Percentiles rank a stretch among this genome's conserved stretches.
These are phyloP conservation scores for Fusarium sp. DNA, from an alignment of 2,329 filamentous ascomycete species.

Conservation along the genomic window DNA sequence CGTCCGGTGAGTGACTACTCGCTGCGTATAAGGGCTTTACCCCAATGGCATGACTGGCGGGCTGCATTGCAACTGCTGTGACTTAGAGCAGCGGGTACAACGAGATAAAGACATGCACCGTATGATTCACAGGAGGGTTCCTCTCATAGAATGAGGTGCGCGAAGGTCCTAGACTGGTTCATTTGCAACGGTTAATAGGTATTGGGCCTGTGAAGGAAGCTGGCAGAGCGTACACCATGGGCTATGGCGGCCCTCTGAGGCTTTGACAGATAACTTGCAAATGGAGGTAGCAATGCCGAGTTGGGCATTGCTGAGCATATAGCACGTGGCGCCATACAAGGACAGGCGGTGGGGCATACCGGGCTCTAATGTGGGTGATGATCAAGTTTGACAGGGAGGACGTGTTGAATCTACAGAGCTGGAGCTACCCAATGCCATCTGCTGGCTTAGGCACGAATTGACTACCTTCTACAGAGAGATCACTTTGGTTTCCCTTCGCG, in stretches of 20 bases:
- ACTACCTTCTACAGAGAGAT: slow-evolving; percentile 10
- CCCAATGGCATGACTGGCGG: slow-evolving; percentile 23
- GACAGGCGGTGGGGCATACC: slow-evolving; percentile 41
- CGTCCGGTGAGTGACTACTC: slow-evolving; percentile 56
- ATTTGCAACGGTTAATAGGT: slow-evolving; percentile 8
- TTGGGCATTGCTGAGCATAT: slow-evolving; percentile 43
- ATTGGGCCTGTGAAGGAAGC: slow-evolving; percentile 12
- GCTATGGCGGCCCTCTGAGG: slow-evolving; percentile 12
- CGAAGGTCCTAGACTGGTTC: slow-evolving; percentile 35
- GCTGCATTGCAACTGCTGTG: slow-evolving; percentile 27
- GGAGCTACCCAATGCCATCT: slow-evolving; percentile 6
- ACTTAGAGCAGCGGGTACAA: slow-evolving; percentile 25
- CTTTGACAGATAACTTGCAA: slow-evolving; percentile 20
- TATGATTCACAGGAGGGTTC: slow-evolving; percentile 16
- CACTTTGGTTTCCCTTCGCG: background rate
- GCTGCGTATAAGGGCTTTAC: slow-evolving; percentile 17
- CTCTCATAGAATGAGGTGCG: slow-evolving; percentile 23
- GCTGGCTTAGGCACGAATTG: slow-evolving; percentile 37
- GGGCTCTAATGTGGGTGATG: slow-evolving; percentile 32
- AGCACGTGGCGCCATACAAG: slow-evolving; percentile 50
- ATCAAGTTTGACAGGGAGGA: slow-evolving; percentile 37
- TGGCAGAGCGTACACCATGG: slow-evolving; percentile 27
- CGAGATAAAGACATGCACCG: slow-evolving; percentile 20
- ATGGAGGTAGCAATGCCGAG: slow-evolving; percentile 33
- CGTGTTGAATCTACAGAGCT: slow-evolving; percentile 9